phyloP scores from a whole-genome alignment of 768 basidiomycete genomes.

The Collybia nuda region DNA sequence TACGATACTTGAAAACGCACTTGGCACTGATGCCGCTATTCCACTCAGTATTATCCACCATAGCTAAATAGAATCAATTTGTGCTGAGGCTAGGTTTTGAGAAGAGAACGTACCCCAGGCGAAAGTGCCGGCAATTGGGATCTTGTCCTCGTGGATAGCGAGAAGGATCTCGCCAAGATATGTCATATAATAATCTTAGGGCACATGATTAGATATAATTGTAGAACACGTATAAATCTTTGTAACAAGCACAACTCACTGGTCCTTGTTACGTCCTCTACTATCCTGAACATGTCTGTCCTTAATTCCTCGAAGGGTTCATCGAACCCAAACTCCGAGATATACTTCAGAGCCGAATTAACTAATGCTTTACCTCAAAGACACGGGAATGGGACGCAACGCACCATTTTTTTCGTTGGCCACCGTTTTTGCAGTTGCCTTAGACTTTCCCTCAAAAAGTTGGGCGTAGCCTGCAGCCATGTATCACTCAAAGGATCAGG shows the following conservation, averaged over 20 bases:
- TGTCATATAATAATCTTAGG: slow-evolving; percentile 44
- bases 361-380: neutral
- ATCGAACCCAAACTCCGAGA: slow-evolving; percentile 52
- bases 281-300: slow-evolving; percentile 42
- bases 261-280: slow-evolving; percentile 42
- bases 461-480: slow-evolving; percentile 46
- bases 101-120: slow-evolving; percentile 38
- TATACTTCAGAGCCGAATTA: slow-evolving; percentile 26
- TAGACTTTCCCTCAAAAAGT: slow-evolving; percentile 32
- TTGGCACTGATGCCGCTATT: slow-evolving; percentile 35
- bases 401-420: slow-evolving; percentile 49
- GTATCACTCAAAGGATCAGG: slow-evolving; percentile 36
- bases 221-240: neutral
- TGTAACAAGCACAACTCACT: slow-evolving; percentile 28
- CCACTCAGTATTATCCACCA: slow-evolving; percentile 51
- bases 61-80: slow-evolving; percentile 23
- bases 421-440: slow-evolving; percentile 35
- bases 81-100: too few species aligned
- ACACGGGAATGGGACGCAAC: slow-evolving; percentile 1
- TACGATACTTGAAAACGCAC: slow-evolving; percentile 18
- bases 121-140: slow-evolving; percentile 45
- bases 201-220: slow-evolving; percentile 17
- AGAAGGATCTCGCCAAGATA: slow-evolving; percentile 50
- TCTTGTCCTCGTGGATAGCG: slow-evolving; percentile 49
- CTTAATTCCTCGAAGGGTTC: slow-evolving; percentile 45